These are phyloP conservation scores for Neurospora sp. DNA, from an alignment of 495 filamentous ascomycete genomes.

Conservation along the genomic window DNA sequence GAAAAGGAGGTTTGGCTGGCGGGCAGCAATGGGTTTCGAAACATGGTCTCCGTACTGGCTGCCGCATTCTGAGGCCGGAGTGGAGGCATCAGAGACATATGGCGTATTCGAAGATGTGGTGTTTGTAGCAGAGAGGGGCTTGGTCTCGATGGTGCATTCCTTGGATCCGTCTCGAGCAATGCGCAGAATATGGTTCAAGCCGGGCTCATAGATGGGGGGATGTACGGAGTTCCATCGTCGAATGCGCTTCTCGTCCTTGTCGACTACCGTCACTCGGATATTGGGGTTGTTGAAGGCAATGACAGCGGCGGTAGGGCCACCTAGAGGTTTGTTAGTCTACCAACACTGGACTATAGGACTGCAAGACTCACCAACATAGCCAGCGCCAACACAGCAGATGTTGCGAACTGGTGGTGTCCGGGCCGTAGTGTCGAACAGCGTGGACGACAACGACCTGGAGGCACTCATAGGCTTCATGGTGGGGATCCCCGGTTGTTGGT, in stretches of 20 bases:
- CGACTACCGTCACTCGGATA: conserved; percentile 62
- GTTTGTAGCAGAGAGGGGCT: conserved; percentile 2
- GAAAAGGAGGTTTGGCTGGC: conserved; percentile 57
- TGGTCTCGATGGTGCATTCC: conserved; percentile 18
- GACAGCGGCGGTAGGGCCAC: conserved; percentile 64
- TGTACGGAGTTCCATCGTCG: conserved; percentile 59
- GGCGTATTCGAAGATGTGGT: conserved; percentile 12
- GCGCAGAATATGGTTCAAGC: conserved; percentile 53
- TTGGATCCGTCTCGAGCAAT: conserved; percentile 46
- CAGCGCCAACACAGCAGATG: conserved; percentile 23
- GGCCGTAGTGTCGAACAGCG: conserved; percentile 9
- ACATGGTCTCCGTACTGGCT: conserved; percentile 15
- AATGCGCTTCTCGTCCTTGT: conserved; percentile 53
- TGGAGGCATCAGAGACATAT: conserved; percentile 8
- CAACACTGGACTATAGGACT: not conserved
- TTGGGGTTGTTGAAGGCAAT: conserved; percentile 60
- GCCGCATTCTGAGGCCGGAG: conserved; percentile 19
- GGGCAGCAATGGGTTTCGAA: conserved; percentile 11
- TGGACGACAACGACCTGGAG: conserved; percentile 7
- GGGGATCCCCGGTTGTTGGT: conserved; percentile 13
- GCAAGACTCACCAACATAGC: conserved; percentile 17
- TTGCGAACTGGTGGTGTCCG: conserved; percentile 33
- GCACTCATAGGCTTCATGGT: conserved; percentile 5
- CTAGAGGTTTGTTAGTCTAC: conserved; percentile 23
- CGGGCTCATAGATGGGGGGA: conserved; percentile 70